These are phyloP conservation scores for Microsporum ferrugineum DNA, from an alignment of 2,329 filamentous ascomycete species.

Conservation along the genomic window DNA sequence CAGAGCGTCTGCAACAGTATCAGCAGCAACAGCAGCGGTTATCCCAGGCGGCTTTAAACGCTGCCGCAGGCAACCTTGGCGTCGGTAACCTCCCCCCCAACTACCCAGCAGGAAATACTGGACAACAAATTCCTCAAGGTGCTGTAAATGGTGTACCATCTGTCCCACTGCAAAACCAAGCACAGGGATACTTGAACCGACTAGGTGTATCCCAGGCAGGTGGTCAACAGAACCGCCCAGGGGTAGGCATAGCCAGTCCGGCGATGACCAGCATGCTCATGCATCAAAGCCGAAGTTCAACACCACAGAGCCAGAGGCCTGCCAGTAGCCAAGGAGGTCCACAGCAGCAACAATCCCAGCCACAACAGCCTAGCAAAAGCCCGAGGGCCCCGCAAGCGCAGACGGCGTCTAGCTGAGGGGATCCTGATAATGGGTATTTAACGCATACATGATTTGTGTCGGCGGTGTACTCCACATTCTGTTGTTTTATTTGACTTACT, in stretches of 20 bases:
- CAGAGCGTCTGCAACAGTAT: conserved; percentile 40
- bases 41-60: conserved; percentile 43
- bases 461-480: not conserved
- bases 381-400: conserved; percentile 34
- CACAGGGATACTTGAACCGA: conserved; percentile 43
- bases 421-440: not conserved
- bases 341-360: not conserved
- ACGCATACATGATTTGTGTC: not conserved
- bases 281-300: conserved; percentile 35
- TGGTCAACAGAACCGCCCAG: conserved; percentile 29
- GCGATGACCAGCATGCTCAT: conserved; percentile 35
- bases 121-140: conserved; percentile 22
- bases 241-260: conserved; percentile 27
- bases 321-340: conserved; percentile 31
- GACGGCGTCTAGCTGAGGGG: conserved; percentile 26
- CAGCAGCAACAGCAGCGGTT: conserved; percentile 36
- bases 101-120: conserved; percentile 20
- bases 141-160: conserved; percentile 23
- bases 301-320: conserved; percentile 37
- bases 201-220: conserved; percentile 41
- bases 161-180: conserved; percentile 30
- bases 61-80: conserved; percentile 38
- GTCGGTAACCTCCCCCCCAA: conserved; percentile 31
- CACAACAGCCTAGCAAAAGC: conserved; percentile 17
- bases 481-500: not conserved